Evolutionary conservation across 495 filamentous ascomycete genomes (phyloP), one percentile per base, ranked within the genome.

Genomic region (Astrothelium macrocarpum): DNA sequence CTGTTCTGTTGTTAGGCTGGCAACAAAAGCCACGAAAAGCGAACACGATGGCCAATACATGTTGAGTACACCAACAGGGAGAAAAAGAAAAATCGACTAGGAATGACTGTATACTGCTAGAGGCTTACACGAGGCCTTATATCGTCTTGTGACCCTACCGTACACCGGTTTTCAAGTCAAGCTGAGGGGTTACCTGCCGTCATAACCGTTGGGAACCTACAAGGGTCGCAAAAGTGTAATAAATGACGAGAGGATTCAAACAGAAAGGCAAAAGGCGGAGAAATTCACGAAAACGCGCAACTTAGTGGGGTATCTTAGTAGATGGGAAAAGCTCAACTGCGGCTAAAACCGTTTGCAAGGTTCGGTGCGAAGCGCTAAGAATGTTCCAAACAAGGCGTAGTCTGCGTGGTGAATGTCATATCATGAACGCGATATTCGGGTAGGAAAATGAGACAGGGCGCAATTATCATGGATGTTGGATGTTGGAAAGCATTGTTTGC

Each of bases 221-320:
- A 29, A 29, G 25, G 25, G 10, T 56, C 16, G 11, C 10, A 11
- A 11, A 16, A 16, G 20, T 9, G 25, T 20, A 20, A 26, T 11
- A 16, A 56, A 56, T 16, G 49, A 26, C 49, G 29, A n/a, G 49
- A 56, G 29, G 49, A 56, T 25, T 20, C 25, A 56, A 5, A 20
- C 16, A 2, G 5, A 29, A 29, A 56, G 49, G 25, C 20, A 29
- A 56, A 25, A 56, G 49, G 49, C 25, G 49, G 49, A 56, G 49
- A 56, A 56, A 56, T 56, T 12, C 12, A 9, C 5, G 20, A 20
- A 56, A 20, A 56, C 23, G 29, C 20, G 49, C 25, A 20, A 56
- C 29, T 56, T 56, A 25, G 49, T 56, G 49, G 49, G 49, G 49
- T n/a, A n/a, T n/a, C n/a, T n/a, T n/a, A n/a, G n/a, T 56, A 56